Percentiles rank a stretch among this genome's conserved stretches.
These are phyloP conservation scores for Sclerospora graminicola DNA, from an alignment of 352 stramenopile species.

Conservation along the genomic window DNA sequence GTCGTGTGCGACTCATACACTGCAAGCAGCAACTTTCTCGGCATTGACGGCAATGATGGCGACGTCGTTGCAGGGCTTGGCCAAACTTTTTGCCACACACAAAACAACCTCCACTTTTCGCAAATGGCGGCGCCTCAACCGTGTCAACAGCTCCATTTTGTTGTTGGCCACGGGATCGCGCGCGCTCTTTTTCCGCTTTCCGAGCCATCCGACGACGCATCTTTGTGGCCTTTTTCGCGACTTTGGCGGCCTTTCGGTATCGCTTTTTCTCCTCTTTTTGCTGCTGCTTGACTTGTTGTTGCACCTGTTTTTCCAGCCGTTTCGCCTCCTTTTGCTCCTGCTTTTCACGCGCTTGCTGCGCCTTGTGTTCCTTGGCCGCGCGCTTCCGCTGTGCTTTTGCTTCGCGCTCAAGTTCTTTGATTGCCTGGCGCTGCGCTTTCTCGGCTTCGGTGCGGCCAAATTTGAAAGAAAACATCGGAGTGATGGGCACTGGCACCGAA, in stretches of 20 bases:
- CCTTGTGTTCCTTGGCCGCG: conserved; percentile 13
- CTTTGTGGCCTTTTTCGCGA: conserved; percentile 18
- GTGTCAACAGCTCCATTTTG: background rate
- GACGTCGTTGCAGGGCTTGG: conserved; percentile 16
- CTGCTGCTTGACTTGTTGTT: conserved; percentile 6
- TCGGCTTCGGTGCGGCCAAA: conserved; percentile 18
- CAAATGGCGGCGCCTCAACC: conserved; percentile 13
- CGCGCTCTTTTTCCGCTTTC: conserved; percentile 15
- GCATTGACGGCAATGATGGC: conserved; percentile 64
- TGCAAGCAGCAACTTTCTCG: conserved; percentile 45
- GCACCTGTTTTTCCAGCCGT: conserved; percentile 7
- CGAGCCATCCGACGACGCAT: conserved; percentile 7
- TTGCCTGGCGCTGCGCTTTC: conserved; percentile 8
- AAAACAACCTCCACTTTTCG: conserved; percentile 24
- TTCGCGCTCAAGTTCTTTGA: conserved; percentile 18
- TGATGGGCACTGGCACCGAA: conserved; percentile 13
- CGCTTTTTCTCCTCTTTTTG: conserved; percentile 14
- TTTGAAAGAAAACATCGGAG: conserved; percentile 20
- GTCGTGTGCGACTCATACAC: conserved; percentile 33
- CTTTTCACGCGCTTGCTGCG: conserved; percentile 7
- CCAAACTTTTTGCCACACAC: conserved; percentile 36
- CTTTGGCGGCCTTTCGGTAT: conserved; percentile 7
- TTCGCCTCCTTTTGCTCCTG: conserved; percentile 11
- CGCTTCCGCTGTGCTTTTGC: conserved; percentile 17
- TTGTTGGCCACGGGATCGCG: conserved; percentile 3